Base-by-base conservation (phyloP, 192 early-diverging fungal species). In the Podila horticola region DNA sequence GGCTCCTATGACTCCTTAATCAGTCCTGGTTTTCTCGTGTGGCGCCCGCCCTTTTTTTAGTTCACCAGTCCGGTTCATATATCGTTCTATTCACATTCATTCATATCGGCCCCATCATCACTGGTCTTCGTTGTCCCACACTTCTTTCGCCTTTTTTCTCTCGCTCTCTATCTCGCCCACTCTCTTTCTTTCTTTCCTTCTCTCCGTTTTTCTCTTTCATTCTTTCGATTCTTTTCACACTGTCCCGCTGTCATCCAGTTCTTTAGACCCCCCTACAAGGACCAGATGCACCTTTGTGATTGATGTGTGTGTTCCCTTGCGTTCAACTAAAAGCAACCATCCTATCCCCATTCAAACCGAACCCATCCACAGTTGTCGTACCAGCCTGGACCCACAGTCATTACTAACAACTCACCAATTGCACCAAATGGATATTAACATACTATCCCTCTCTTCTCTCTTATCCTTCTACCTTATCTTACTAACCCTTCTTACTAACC, bases 151-250 rank as follows among this genome's bases (percentile, higher is more conserved):
- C 29, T 58, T 28, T 50, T 45, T 13, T 60, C 61, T 67, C 26
- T 26, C 15, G 26, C 51, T 58, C 19, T 71, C 59, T 51, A 30
- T 17, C 58, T 48, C 55, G 0, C 66, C 60, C 34, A n/a, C 5
- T 45, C 50, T 36, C 41, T 71, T 45, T 24, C 31, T 67, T 48
- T 24, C 48, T 59, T 59, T 11, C 41, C 48, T 58, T 58, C 15
- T 28, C 17, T 48, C 48, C 24, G 20, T 55, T 26, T 55, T 26
- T 55, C 52, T 2, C 52, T 24, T 55, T 55, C 24, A 24, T 55
- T 22, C 24, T 55, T 55, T 55, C 22, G 8, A 10, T 55, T 55
- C 24, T 17, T 20, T 55, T 55, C 52, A 10, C 9, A 0, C 22
- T n/a, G 8, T 26, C 52, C 52, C 24, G 10, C 52, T 55, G 20